A percentile compares a stretch with the other conserved stretches of the same genome.
Conservation (phyloP, 257 asterid species). For the Jacaranda copaia region DNA sequence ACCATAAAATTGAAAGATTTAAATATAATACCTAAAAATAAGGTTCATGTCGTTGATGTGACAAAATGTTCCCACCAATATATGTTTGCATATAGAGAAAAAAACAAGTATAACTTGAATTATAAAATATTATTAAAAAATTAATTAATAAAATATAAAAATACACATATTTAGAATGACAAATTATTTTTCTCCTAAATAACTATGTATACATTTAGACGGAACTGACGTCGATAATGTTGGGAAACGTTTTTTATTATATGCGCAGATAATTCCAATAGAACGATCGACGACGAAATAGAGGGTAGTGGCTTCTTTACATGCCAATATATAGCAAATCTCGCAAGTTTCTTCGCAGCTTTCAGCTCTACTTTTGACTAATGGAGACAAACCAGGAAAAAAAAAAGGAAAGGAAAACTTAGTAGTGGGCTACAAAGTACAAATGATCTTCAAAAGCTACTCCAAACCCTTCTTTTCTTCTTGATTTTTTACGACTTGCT, state of each 20-base stretch:
- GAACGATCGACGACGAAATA: constrained; percentile 23
- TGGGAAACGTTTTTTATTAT: not conserved
- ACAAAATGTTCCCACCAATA: no score
- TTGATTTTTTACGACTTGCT: constrained; percentile 4
- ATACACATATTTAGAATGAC: no score
- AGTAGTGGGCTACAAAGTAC: not conserved
- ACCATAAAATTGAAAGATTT: no score
- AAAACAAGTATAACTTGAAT: no score
- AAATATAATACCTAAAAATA: no score
- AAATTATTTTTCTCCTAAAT: no score
- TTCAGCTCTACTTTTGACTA: constrained; percentile 37
- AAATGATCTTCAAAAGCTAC: constrained; percentile 15
- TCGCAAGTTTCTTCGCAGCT: constrained; percentile 47
- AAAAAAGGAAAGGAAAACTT: not conserved
- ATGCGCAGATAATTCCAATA: not conserved
- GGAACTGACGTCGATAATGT: no score
- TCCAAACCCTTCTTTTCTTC: not conserved
- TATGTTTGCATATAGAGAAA: no score
- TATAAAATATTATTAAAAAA: no score
- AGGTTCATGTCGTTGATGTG: no score
- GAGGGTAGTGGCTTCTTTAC: not conserved
- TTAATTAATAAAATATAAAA: no score
- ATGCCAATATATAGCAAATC: constrained; percentile 45
- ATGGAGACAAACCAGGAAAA: not conserved
- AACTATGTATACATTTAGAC: no score